Conservation (phyloP, 345 rosid species). For the Firmiana major region DNA sequence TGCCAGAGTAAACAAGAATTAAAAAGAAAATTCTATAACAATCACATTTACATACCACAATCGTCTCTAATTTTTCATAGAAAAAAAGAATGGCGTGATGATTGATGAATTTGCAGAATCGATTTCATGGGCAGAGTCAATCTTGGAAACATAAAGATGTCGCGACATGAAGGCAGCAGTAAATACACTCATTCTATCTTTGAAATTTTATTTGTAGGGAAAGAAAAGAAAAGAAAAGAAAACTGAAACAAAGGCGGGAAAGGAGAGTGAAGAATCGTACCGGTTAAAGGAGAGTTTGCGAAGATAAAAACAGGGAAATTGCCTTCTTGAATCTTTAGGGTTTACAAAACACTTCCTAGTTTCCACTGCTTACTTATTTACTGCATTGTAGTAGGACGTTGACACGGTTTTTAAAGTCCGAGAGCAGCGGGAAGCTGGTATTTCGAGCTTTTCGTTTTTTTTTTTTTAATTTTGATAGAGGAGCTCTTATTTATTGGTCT, state of each 20-base stretch:
- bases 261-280: too few species aligned
- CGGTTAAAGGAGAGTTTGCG: neutral
- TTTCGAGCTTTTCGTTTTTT: neutral
- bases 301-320: neutral
- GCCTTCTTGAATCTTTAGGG: neutral
- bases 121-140: neutral
- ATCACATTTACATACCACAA: neutral
- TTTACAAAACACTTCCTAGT: neutral
- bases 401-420: neutral
- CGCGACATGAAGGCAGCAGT: neutral
- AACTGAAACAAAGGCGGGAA: neutral
- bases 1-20: neutral
- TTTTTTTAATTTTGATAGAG: too few species aligned
- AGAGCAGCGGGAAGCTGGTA: neutral
- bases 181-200: neutral
- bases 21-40: neutral
- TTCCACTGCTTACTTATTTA: neutral
- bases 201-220: neutral
- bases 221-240: neutral
- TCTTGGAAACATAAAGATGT: neutral
- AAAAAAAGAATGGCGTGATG: neutral
- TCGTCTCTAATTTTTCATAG: neutral
- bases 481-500: too few species aligned
- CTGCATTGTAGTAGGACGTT: neutral
- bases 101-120: neutral